A percentile compares a stretch with the other conserved stretches of the same genome.
These are phyloP conservation scores for Periconia macrospinosa DNA, from an alignment of 2,329 filamentous ascomycete genomes.

Conservation along the genomic window DNA sequence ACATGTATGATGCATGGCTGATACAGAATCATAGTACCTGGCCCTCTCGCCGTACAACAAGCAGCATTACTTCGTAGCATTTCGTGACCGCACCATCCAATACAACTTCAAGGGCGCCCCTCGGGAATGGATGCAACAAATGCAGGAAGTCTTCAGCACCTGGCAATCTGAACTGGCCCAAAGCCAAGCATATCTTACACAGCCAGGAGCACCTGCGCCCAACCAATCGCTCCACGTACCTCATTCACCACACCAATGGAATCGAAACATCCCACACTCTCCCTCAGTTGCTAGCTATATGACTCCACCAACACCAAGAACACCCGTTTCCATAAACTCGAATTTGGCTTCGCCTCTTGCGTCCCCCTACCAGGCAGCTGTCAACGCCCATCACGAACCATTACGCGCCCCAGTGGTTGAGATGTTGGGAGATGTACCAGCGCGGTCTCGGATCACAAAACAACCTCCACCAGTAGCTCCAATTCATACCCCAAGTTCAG, in stretches of 20 bases:
- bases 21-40: constrained; percentile 25
- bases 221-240: neutral
- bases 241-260: constrained; percentile 7
- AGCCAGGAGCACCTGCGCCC: neutral
- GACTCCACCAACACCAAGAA: constrained; percentile 5
- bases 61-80: constrained; percentile 38
- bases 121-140: constrained; percentile 36
- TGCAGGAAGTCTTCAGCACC: constrained; percentile 33
- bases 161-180: constrained; percentile 31
- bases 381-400: constrained; percentile 7
- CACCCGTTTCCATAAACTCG: constrained; percentile 5
- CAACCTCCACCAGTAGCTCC: constrained; percentile 14
- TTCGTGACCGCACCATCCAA: constrained; percentile 33
- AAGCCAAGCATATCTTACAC: constrained; percentile 12
- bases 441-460: neutral
- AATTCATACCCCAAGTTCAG: constrained; percentile 13
- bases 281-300: constrained; percentile 1
- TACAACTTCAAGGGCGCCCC: constrained; percentile 37
- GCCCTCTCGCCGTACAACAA: constrained; percentile 38
- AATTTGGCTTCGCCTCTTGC: constrained; percentile 15
- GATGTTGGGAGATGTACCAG: constrained; percentile 21
- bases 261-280: constrained; percentile 7
- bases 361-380: constrained; percentile 18
- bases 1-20: neutral
- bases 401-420: constrained; percentile 17